Evolutionary conservation across 805 yeast species (phyloP).

Genomic region (Barnettozyma salicaria): DNA sequence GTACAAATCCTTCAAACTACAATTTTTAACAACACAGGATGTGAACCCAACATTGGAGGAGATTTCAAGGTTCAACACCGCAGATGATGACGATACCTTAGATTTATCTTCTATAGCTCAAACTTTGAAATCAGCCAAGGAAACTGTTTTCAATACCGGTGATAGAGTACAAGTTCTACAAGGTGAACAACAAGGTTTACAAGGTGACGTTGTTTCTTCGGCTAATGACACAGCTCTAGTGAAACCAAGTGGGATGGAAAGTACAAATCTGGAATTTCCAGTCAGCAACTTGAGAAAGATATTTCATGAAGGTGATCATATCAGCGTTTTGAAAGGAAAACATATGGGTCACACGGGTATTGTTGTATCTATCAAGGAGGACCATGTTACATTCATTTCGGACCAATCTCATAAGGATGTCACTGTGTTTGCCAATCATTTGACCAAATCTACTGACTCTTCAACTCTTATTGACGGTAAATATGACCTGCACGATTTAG

Average conservation of each 20-base stretch:
- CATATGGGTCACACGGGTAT: slow-evolving; percentile 93
- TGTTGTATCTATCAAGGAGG: slow-evolving; percentile 75
- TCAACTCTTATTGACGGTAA: slow-evolving; percentile 68
- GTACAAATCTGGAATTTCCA: slow-evolving; percentile 70
- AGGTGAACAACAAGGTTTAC: slow-evolving; percentile 91
- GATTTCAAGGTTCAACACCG: slow-evolving; percentile 68
- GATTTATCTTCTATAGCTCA: slow-evolving; percentile 85
- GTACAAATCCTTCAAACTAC: slow-evolving; percentile 78
- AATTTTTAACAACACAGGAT: slow-evolving; percentile 70
- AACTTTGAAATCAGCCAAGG: slow-evolving; percentile 60
- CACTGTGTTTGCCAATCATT: slow-evolving; percentile 86
- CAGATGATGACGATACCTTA: slow-evolving; percentile 72
- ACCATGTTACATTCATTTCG: slow-evolving; percentile 82
- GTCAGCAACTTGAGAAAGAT: slow-evolving; percentile 75
- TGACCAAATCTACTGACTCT: slow-evolving; percentile 88
- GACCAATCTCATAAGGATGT: slow-evolving; percentile 86
- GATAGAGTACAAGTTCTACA: slow-evolving; percentile 86
- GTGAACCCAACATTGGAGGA: slow-evolving; percentile 88
- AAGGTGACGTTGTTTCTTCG: slow-evolving; percentile 70
- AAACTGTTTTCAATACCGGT: slow-evolving; percentile 77
- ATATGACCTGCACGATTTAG: slow-evolving; percentile 84
- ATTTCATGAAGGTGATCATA: slow-evolving; percentile 90
- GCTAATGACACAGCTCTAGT: slow-evolving; percentile 56
- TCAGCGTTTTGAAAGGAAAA: slow-evolving; percentile 85
- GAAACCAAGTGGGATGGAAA: slow-evolving; percentile 38